phyloP scores from a whole-genome alignment of 129 eudicot species.

The Logfia minima region DNA sequence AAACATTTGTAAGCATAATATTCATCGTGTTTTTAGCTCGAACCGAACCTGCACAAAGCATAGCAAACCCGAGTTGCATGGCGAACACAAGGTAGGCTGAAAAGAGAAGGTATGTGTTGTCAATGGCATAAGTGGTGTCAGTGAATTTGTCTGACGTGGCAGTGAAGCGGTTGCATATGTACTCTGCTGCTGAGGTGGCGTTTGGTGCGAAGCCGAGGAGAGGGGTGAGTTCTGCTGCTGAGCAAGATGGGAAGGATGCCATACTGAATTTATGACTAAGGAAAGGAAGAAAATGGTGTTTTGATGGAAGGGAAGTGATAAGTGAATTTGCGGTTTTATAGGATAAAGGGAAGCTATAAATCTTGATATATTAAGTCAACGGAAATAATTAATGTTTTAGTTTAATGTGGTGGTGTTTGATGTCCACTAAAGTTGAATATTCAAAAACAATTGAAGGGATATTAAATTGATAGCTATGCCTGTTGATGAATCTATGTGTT shows the following conservation, averaged over 20 bases:
- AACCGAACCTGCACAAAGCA: slow-evolving; percentile 78
- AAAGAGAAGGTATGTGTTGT: slow-evolving; percentile 70
- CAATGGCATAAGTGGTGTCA: slow-evolving; percentile 51
- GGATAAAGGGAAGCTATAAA: neutral
- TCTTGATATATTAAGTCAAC: slow-evolving; percentile 19
- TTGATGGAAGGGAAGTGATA: slow-evolving; percentile 20
- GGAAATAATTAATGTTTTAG: neutral
- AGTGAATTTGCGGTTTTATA: slow-evolving; percentile 25
- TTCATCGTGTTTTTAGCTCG: slow-evolving; percentile 82
- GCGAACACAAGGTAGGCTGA: slow-evolving; percentile 71
- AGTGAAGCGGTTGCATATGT: slow-evolving; percentile 59
- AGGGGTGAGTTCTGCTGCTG: slow-evolving; percentile 62
- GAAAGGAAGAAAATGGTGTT: neutral
- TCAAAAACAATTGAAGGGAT: neutral
- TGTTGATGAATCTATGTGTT: neutral
- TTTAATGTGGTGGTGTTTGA: neutral
- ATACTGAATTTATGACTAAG: slow-evolving; percentile 15
- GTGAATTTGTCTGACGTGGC: slow-evolving; percentile 36
- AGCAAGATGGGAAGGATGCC: slow-evolving; percentile 48
- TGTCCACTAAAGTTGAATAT: neutral
- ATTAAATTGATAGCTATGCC: neutral
- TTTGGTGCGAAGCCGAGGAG: slow-evolving; percentile 56
- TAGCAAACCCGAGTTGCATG: slow-evolving; percentile 80
- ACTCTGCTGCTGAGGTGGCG: slow-evolving; percentile 61
- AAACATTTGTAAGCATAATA: slow-evolving; percentile 75